Evolutionary conservation across 768 basidiomycete genomes (phyloP).

Genomic region (Jaapia argillacea): DNA sequence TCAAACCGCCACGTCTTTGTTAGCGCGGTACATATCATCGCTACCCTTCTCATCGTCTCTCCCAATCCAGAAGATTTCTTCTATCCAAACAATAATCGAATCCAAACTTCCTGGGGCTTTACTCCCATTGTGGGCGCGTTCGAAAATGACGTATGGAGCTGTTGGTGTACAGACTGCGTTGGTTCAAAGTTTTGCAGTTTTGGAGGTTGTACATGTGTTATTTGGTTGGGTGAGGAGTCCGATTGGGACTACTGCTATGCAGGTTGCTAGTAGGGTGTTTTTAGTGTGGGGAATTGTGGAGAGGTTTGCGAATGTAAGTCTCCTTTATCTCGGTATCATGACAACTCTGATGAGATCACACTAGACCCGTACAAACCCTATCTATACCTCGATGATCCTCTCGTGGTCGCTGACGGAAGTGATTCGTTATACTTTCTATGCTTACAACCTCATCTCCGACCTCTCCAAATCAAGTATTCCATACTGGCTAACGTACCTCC

Average conservation of each 20-base stretch:
- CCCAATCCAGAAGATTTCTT: constrained; percentile 14
- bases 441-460: constrained; percentile 45
- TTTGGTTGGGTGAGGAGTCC: constrained; percentile 76
- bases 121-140: constrained; percentile 35
- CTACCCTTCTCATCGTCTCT: constrained; percentile 25
- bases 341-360: not conserved
- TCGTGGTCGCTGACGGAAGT: constrained; percentile 92
- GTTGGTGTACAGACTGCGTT: constrained; percentile 52
- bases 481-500: constrained; percentile 46
- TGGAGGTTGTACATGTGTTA: constrained; percentile 79
- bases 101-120: constrained; percentile 28
- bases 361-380: constrained; percentile 60
- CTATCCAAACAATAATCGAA: constrained; percentile 17
- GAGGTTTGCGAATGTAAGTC: constrained; percentile 46
- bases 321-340: not conserved
- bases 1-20: not conserved
- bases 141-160: constrained; percentile 48
- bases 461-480: constrained; percentile 22
- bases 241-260: constrained; percentile 61
- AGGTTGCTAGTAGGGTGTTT: constrained; percentile 75
- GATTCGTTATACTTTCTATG: constrained; percentile 87
- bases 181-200: constrained; percentile 74
- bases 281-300: constrained; percentile 80
- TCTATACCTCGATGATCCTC: constrained; percentile 86
- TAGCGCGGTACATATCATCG: constrained; percentile 9